Conservation (phyloP, 805 yeast species). For the Tetrapisispora arboricola region DNA sequence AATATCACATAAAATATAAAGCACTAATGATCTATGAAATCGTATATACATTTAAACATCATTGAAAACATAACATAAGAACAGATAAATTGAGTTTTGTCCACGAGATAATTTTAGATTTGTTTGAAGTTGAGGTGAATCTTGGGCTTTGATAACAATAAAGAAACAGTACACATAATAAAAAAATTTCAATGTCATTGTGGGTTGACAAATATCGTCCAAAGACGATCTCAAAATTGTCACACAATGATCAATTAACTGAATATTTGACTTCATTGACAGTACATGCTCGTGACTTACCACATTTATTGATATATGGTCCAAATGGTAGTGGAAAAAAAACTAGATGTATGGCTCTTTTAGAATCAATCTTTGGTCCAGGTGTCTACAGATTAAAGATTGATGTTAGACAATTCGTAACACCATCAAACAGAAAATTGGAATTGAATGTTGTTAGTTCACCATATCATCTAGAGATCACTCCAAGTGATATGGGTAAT, state of each 20-base stretch:
- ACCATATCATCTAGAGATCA: conserved; percentile 83
- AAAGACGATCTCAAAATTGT: conserved; percentile 46
- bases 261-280: conserved; percentile 44
- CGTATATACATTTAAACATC: no score
- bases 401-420: conserved; percentile 76
- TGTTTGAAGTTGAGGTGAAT: no score
- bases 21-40: no score
- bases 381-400: conserved; percentile 79
- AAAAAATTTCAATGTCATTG: conserved; percentile 51
- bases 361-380: conserved; percentile 72
- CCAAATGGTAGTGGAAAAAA: conserved; percentile 97
- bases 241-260: conserved; percentile 60
- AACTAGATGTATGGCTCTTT: conserved; percentile 75
- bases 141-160: no score
- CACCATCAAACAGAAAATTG: conserved; percentile 63
- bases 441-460: conserved; percentile 92
- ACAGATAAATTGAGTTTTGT: no score
- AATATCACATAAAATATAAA: no score
- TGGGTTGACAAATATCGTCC: conserved; percentile 98
- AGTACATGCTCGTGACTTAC: conserved; percentile 51
- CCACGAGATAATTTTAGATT: no score
- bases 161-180: neutral
- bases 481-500: conserved; percentile 95
- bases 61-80: no score
- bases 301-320: conserved; percentile 86